Evolutionary conservation across 768 basidiomycete species (phyloP).

Genomic region (Lactarius trivialis): DNA sequence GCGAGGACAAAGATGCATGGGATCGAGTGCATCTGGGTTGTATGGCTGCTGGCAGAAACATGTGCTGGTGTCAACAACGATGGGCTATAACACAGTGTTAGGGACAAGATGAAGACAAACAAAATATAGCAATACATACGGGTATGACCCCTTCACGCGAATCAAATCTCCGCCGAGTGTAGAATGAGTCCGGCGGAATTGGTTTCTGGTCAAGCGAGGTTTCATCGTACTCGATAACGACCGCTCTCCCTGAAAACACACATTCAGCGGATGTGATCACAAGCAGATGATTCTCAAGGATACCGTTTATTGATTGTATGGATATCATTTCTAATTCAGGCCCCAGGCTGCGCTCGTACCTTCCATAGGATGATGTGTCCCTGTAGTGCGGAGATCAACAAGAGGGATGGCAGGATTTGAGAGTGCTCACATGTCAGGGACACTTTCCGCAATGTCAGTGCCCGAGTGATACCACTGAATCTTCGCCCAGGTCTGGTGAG

Average conservation of each 20-base stretch:
- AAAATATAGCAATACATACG: background rate
- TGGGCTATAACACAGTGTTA: background rate
- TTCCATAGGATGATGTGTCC: slow-evolving; percentile 8
- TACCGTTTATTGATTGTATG: slow-evolving; percentile 10
- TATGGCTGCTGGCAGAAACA: slow-evolving; percentile 2
- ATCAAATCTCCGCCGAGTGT: slow-evolving; percentile 8
- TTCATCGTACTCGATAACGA: slow-evolving; percentile 1
- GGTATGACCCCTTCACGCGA: background rate
- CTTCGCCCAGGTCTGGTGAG: slow-evolving; percentile 1
- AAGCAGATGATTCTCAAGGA: background rate
- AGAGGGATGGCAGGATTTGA: background rate
- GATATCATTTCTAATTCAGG: slow-evolving; percentile 5
- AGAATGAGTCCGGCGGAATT: slow-evolving; percentile 2
- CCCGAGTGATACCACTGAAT: slow-evolving; percentile 14
- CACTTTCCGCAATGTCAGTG: slow-evolving; percentile 5
- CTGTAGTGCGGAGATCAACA: background rate
- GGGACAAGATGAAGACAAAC: background rate
- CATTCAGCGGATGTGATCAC: background rate
- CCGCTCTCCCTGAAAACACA: slow-evolving; percentile 5
- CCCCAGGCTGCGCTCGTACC: slow-evolving; percentile 13
- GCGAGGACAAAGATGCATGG: slow-evolving; percentile 10
- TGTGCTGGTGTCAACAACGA: background rate
- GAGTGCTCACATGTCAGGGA: background rate
- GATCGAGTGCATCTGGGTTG: background rate
- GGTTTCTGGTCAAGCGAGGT: background rate